Evolutionary conservation across 1,139 yeast genomes (phyloP), one percentile per base, ranked within the genome.

Genomic region (Yamadazyma sp.): DNA sequence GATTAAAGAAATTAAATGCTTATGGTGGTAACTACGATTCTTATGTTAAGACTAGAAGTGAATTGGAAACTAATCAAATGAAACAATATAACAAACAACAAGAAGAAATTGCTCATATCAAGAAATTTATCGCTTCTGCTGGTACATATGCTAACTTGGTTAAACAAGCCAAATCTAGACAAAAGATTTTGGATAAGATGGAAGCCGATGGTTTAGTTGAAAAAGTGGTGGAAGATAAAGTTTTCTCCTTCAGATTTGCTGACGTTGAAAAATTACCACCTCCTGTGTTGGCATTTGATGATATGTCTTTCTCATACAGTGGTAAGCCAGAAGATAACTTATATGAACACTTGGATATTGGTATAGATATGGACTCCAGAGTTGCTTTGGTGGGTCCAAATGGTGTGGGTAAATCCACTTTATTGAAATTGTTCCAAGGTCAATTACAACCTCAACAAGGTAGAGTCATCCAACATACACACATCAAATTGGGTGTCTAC

Each of bases 91-190:
- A 71, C 59, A 94, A 92, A 71, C 97, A 92, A 76, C 98, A 94
- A 75, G 98, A 94, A 70, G 98, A 92, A 79, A 92, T 94, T 61
- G 89, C 83, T 32, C 98, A 92, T 69, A 94, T 94, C 69, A 94
- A 92, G 78, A 92, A 92, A 73, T 92, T 92, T 64, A 94, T 92
- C 73, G 98, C 98, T 38, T 86, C 96, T 53, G 98, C 98, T 47
- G 98, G 99, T 90, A 94, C 98, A 44, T 94, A 92, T 73, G 98
- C 99, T 47, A 94, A 94, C 73, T 78, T 92, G 76, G 98, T 94
- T 44, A 87, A 86, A 68, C 98, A 92, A 73, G 99, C 99, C 48
- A 92, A 92, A 70, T 92, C 98, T 33, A 88, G 97, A 74, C 98
- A 94, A 78, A 92, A 94, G 83, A 94, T 92, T 62, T 78, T 92